Percentiles rank a stretch among this genome's conserved stretches.
Conservation (phyloP, 257 asterid genomes). For the Solanum corneliomulleri region DNA sequence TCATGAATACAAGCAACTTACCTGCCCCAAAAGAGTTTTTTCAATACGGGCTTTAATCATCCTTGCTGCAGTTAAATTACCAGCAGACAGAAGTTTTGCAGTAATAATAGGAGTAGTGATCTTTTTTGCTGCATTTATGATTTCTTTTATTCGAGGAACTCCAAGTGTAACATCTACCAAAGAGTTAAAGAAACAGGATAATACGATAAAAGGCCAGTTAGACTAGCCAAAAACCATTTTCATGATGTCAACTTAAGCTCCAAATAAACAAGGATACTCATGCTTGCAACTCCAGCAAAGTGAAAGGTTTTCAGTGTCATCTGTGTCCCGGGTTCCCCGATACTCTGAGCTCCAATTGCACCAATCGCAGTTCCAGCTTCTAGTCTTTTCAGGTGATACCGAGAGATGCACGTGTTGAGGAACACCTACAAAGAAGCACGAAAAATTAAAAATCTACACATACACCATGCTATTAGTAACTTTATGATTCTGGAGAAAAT, state of each 20-base stretch:
- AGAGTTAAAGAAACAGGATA: constrained; percentile 33
- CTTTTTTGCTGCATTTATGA: constrained; percentile 69
- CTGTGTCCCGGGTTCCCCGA: constrained; percentile 98
- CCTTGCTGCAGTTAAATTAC: constrained; percentile 37
- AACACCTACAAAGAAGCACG: constrained; percentile 43
- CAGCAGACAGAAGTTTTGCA: constrained; percentile 37
- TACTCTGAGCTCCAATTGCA: constrained; percentile 95
- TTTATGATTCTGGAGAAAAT: neutral
- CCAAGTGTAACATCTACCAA: constrained; percentile 91
- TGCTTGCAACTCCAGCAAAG: constrained; percentile 99
- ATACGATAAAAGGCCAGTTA: neutral
- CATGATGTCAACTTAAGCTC: neutral
- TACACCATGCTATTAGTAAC: neutral
- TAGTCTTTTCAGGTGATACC: constrained; percentile 64
- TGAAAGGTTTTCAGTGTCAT: constrained; percentile 98
- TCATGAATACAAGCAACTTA: constrained; percentile 1
- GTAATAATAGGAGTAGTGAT: constrained; percentile 86
- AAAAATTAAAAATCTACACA: neutral
- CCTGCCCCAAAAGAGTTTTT: constrained; percentile 81
- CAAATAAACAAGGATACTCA: constrained; percentile 73
- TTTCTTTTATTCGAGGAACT: constrained; percentile 88
- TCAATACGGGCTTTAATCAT: constrained; percentile 75
- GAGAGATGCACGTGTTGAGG: constrained; percentile 63
- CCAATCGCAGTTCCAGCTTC: constrained; percentile 93
- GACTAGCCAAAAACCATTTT: neutral